phyloP scores from a whole-genome alignment of 805 yeast species.

The Pichia scutulata region DNA sequence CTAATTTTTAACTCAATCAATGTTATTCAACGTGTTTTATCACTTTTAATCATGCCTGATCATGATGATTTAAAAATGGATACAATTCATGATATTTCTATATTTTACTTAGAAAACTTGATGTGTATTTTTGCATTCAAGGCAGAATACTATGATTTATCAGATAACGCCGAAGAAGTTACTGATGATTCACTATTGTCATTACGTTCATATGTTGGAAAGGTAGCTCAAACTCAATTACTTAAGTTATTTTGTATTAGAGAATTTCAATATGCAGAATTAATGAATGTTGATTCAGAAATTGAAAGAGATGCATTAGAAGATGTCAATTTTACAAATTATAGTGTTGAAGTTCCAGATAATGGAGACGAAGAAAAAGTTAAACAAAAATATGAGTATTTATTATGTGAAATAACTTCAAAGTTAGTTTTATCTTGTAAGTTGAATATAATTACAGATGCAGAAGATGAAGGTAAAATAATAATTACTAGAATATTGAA shows the following conservation, averaged over 20 bases:
- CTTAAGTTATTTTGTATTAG: constrained; percentile 38
- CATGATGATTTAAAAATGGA: background rate
- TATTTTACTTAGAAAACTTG: constrained; percentile 1
- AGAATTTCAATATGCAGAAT: constrained; percentile 39
- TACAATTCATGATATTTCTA: background rate
- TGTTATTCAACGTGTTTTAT: background rate
- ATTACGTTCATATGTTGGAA: background rate
- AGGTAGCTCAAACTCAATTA: constrained; percentile 22
- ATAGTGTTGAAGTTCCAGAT: constrained; percentile 1
- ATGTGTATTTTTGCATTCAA: constrained; percentile 7
- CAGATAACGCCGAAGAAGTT: background rate
- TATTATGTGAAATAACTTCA: constrained; percentile 18
- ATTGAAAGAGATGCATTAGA: constrained; percentile 48
- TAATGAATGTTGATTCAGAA: constrained; percentile 22
- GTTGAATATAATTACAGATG: background rate
- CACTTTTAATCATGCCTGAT: background rate
- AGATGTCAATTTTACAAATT: constrained; percentile 27
- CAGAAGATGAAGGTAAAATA: constrained; percentile 6
- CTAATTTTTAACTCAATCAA: background rate
- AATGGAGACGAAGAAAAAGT: constrained; percentile 11
- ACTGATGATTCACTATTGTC: constrained; percentile 1
- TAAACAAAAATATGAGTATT: constrained; percentile 12
- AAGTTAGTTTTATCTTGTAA: constrained; percentile 17
- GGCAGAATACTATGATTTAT: constrained; percentile 3
- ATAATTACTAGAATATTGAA: constrained; percentile 14